Evolutionary conservation across 2,329 filamentous ascomycete genomes (phyloP), one percentile per base, ranked within the genome.

Genomic region (Epichloe coenophiala): DNA sequence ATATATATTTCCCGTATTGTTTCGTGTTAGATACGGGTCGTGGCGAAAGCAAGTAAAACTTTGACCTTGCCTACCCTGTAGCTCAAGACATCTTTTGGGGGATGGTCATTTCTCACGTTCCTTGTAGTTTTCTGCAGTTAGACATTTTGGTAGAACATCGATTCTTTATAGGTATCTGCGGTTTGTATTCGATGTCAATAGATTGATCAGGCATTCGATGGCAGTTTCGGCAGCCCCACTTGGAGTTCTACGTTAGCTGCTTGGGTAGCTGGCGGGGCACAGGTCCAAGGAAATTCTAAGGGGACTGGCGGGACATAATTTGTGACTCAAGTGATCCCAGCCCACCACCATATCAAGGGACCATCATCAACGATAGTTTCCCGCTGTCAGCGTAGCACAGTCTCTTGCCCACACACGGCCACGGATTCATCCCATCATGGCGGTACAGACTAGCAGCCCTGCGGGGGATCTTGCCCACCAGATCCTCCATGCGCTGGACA

Each of bases 401-500:
- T 35, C 17, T 9, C 11, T 35, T 21, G 12, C 9, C 13, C 9
- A 36, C 11, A 17, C 23, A 45, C 27, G 39, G 17, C 40, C n/a
- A 49, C 21, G 40, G 37, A 12, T 19, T 42, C 9, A 5, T 5
- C 7, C 12, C 37, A 51, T 23, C 51, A 77, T 77, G 74, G 69
- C 71, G 56, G 66, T 63, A 57, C 63, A 63, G 56, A 66, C 60
- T 56, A 55, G 57, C 49, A 59, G 55, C 46, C 60, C 67, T 33
- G 61, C 62, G 45, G 71, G 71, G 65, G 83, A 88, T 63, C 71
- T 88, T 61, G 74, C 78, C 53, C 71, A 74, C 51, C 72, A 80
- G 60, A 74, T 90, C 58, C 76, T 91, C 59, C 75, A 81, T 54
- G 76, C 78, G 50, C 73, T 91, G 59, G 75, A 76, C 65, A 71